These are phyloP conservation scores for Candida odintsovae DNA, from an alignment of 805 yeast species.

Conservation along the genomic window DNA sequence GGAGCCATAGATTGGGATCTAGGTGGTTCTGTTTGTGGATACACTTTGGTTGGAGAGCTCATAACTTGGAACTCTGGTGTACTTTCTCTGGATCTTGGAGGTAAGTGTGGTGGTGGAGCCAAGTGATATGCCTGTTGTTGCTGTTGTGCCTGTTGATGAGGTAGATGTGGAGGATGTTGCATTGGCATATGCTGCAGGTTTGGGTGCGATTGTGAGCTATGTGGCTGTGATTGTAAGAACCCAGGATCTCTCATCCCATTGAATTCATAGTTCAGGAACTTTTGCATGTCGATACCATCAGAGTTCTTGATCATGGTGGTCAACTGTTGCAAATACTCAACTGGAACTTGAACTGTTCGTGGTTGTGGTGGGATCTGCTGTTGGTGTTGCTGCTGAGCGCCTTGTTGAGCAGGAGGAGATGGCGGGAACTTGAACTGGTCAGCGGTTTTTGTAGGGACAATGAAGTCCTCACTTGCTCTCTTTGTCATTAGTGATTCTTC, in stretches of 20 bases:
- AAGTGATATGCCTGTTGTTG: not conserved
- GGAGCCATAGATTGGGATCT: not conserved
- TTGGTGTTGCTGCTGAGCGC: constrained; percentile 3
- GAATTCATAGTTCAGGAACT: constrained; percentile 13
- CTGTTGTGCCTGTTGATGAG: not conserved
- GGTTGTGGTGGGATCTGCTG: constrained; percentile 1
- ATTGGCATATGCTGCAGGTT: not conserved
- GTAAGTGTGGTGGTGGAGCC: not conserved
- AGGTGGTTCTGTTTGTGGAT: not conserved
- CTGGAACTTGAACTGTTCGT: constrained; percentile 22
- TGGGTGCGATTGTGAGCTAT: not conserved
- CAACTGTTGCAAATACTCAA: constrained; percentile 22
- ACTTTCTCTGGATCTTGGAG: not conserved
- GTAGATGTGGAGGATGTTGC: not conserved
- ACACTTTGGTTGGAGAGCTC: not conserved
- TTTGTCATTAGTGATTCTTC: not conserved
- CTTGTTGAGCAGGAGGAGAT: constrained; percentile 18
- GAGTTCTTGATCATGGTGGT: constrained; percentile 17
- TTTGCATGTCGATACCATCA: constrained; percentile 19
- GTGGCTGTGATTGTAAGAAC: constrained; percentile 1
- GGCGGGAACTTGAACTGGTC: constrained; percentile 55
- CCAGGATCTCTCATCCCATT: constrained; percentile 2
- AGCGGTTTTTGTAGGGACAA: constrained; percentile 41
- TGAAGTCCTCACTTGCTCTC: constrained; percentile 33
- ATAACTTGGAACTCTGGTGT: not conserved